Conservation (phyloP, 306 rosid genomes). For the Gastrolobium bilobum region DNA sequence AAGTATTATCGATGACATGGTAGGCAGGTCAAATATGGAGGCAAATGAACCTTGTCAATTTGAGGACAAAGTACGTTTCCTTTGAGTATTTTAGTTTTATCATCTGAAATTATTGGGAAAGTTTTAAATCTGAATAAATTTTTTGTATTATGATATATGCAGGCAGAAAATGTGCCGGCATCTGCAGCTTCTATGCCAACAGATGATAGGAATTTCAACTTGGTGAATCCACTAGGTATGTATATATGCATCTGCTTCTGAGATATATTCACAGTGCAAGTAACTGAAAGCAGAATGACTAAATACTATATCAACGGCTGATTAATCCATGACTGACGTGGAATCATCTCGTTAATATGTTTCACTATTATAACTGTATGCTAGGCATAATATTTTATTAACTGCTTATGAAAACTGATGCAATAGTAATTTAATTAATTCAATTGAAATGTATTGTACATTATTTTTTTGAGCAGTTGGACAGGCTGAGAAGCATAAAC, state of each 20-base stretch:
- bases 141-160: constrained; percentile 45
- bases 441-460: background rate
- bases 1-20: constrained; percentile 45
- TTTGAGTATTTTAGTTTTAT: constrained; percentile 2
- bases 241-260: constrained; percentile 27
- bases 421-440: background rate
- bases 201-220: constrained; percentile 39
- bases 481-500: background rate
- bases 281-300: constrained; percentile 11
- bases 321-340: background rate
- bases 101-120: constrained; percentile 30
- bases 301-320: constrained; percentile 25
- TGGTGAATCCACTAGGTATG: constrained; percentile 63
- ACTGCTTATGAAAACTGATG: background rate
- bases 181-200: constrained; percentile 47
- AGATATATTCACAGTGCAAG: constrained; percentile 16
- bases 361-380: background rate
- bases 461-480: background rate
- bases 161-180: constrained; percentile 63
- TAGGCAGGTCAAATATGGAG: constrained; percentile 42
- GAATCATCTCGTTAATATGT: constrained; percentile 1
- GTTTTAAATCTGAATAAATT: constrained; percentile 44
- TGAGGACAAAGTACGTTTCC: constrained; percentile 51
- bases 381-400: background rate
- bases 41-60: constrained; percentile 47